Percentiles rank a stretch among this genome's conserved stretches.
Conservation (phyloP, 352 stramenopile genomes). For the Phytophthora brassicae region DNA sequence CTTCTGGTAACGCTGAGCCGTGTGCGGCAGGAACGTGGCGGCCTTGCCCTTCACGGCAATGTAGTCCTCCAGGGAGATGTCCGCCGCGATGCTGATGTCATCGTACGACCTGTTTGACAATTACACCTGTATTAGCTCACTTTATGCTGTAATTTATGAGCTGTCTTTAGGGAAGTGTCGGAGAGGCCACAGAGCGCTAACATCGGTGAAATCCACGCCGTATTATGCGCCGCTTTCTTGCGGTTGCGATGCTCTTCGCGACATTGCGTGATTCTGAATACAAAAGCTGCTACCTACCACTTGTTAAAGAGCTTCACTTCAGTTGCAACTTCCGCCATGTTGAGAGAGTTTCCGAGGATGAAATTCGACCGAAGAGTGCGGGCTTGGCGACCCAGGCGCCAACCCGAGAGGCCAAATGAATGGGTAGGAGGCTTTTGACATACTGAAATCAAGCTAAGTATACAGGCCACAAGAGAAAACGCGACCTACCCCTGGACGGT, state of each 20-base stretch:
- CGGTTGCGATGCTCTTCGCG: background rate
- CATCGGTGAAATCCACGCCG: background rate
- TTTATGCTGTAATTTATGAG: slow-evolving; percentile 6
- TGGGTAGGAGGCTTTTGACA: slow-evolving; percentile 72
- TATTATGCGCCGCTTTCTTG: background rate
- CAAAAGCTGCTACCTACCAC: slow-evolving; percentile 65
- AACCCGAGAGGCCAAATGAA: no score
- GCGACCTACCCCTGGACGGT: slow-evolving; percentile 21
- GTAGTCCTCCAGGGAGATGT: slow-evolving; percentile 99
- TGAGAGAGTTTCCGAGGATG: slow-evolving; percentile 89
- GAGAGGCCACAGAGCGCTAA: background rate
- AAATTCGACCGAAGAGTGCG: slow-evolving; percentile 45
- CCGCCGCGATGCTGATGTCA: slow-evolving; percentile 97
- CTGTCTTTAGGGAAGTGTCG: background rate
- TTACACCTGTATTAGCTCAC: slow-evolving; percentile 28
- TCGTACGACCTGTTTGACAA: slow-evolving; percentile 93
- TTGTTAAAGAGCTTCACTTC: slow-evolving; percentile 96
- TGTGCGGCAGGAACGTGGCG: slow-evolving; percentile 99
- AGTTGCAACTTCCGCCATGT: slow-evolving; percentile 91
- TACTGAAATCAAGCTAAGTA: slow-evolving; percentile 64
- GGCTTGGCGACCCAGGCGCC: slow-evolving; percentile 7
- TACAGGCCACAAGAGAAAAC: slow-evolving; percentile 44
- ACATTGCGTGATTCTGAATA: background rate
- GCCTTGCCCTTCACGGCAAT: slow-evolving; percentile 98
- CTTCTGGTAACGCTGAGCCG: slow-evolving; percentile 99